These are phyloP conservation scores for Coemansia sp. DNA, from an alignment of 192 early-diverging fungal species.

Conservation along the genomic window DNA sequence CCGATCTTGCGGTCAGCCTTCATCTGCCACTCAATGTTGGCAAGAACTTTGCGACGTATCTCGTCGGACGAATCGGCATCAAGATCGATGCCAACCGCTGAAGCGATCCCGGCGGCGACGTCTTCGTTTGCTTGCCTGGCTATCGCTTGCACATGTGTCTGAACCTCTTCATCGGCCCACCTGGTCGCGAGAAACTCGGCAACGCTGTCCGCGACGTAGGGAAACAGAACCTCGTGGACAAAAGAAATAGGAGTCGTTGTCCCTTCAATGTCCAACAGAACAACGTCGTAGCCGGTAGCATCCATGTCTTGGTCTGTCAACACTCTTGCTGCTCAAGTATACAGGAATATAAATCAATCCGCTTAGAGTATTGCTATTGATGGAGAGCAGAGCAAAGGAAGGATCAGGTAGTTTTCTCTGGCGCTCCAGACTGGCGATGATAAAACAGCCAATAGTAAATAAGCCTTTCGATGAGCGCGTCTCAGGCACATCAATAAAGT, in stretches of 20 bases:
- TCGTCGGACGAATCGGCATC: constrained; percentile 5
- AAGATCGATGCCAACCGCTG: constrained; percentile 17
- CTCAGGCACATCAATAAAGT: no score
- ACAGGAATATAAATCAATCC: no score
- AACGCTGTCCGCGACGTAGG: constrained; percentile 68
- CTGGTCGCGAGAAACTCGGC: constrained; percentile 60
- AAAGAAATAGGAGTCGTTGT: constrained; percentile 96
- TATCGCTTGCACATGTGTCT: constrained; percentile 52
- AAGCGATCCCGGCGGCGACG: neutral
- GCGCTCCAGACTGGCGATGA: neutral
- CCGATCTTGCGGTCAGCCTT: constrained; percentile 81
- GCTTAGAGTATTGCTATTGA: no score
- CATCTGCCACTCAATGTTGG: constrained; percentile 83
- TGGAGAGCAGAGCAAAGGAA: no score
- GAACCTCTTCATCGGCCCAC: constrained; percentile 49
- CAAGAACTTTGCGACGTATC: constrained; percentile 16
- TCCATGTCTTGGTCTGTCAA: neutral
- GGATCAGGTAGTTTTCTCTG: no score
- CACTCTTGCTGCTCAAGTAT: no score
- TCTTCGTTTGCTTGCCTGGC: constrained; percentile 49
- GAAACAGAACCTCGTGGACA: constrained; percentile 91
- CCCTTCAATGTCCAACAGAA: constrained; percentile 87
- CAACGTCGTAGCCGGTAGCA: constrained; percentile 18
- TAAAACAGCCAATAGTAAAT: neutral
- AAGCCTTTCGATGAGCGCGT: neutral